Conservation (phyloP, 2,329 filamentous ascomycete species). For the Aschersonia sp. region DNA sequence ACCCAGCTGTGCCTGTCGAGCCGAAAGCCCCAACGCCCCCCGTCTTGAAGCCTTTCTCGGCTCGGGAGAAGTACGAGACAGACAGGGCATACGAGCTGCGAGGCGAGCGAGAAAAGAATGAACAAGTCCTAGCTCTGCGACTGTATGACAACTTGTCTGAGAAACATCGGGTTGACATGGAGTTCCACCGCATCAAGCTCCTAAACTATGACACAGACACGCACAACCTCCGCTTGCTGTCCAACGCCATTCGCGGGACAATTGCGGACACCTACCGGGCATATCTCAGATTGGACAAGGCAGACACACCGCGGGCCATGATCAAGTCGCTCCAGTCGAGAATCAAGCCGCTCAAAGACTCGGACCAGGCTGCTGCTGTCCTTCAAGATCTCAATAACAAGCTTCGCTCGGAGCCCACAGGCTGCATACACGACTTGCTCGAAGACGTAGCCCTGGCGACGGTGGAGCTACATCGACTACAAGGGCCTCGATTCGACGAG, state of each 20-base stretch:
- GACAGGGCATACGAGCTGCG: conserved; percentile 3
- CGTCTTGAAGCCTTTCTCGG: neutral
- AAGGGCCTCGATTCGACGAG: conserved; percentile 1
- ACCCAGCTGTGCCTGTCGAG: conserved; percentile 1
- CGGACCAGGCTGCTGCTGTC: conserved; percentile 1
- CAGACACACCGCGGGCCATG: conserved; percentile 4
- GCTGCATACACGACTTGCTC: conserved; percentile 2
- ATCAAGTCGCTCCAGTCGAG: conserved; percentile 1
- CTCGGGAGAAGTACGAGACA: conserved; percentile 1
- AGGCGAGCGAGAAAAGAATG: conserved; percentile 2
- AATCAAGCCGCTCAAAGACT: neutral
- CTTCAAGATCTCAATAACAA: conserved; percentile 1
- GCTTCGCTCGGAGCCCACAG: neutral
- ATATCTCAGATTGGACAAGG: conserved; percentile 3
- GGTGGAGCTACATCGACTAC: conserved; percentile 3
- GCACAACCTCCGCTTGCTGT: conserved; percentile 3
- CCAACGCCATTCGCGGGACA: conserved; percentile 3
- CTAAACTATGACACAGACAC: neutral
- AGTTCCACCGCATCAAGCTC: conserved; percentile 3
- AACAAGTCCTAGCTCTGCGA: conserved; percentile 1
- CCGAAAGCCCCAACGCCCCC: neutral
- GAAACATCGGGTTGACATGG: conserved; percentile 3
- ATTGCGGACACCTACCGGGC: conserved; percentile 2
- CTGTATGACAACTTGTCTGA: conserved; percentile 4
- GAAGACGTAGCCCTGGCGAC: conserved; percentile 3